Evolutionary conservation across 306 rosid genomes (phyloP).

Genomic region (Lathyrus tuberosus): DNA sequence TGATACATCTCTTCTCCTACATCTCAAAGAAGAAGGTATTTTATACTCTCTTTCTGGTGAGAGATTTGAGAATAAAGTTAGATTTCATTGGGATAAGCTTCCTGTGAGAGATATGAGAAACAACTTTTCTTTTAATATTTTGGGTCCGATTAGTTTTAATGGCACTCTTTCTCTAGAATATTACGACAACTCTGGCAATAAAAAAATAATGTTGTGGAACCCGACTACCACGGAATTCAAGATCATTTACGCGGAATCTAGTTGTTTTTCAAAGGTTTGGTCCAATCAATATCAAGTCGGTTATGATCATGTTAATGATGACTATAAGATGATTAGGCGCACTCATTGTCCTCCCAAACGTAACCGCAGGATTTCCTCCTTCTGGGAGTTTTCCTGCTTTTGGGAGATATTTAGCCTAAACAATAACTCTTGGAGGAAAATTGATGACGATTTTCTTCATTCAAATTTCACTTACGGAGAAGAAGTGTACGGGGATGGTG

Average conservation of each 20-base stretch:
- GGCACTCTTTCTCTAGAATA: not conserved
- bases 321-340: not conserved
- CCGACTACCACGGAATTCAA: not conserved
- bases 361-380: not conserved
- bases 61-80: not conserved
- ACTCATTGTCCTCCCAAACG: too few relatives aligned
- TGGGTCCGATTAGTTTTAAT: not conserved
- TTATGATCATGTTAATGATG: not conserved
- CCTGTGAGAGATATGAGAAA: too few relatives aligned
- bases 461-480: not conserved
- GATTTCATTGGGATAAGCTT: not conserved
- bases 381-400: too few relatives aligned
- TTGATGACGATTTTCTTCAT: not conserved
- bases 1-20: not conserved
- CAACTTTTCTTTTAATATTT: not conserved
- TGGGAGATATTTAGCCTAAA: conserved; percentile 6
- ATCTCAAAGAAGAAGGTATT: not conserved
- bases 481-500: not conserved
- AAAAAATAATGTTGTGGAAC: not conserved
- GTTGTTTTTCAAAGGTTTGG: accelerated
- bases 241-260: not conserved
- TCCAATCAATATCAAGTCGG: not conserved
- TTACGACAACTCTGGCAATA: not conserved
- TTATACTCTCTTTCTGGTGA: not conserved
- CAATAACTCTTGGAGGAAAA: not conserved